These are phyloP conservation scores for Xanthoconium separans DNA, from an alignment of 1,284 basidiomycete species.

Conservation along the genomic window DNA sequence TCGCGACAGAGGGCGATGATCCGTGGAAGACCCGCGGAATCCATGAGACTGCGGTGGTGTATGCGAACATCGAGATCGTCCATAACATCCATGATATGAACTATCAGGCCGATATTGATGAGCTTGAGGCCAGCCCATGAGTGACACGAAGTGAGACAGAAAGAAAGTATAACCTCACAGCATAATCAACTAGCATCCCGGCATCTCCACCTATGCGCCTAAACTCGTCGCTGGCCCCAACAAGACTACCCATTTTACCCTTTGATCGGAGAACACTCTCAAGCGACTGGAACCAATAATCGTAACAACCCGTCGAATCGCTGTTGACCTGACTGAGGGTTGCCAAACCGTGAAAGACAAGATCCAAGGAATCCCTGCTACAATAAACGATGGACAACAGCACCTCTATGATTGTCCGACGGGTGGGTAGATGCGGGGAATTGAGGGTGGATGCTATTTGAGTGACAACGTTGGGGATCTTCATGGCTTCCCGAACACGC, in stretches of 20 bases:
- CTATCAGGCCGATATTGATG: constrained; percentile 70
- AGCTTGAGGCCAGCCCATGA: constrained; percentile 42
- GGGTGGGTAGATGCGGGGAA: constrained; percentile 78
- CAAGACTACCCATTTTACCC: constrained; percentile 93
- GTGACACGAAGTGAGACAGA: constrained; percentile 6
- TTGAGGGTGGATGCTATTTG: constrained; percentile 86
- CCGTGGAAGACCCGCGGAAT: constrained; percentile 76
- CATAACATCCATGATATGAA: constrained; percentile 58
- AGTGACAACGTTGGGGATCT: constrained; percentile 76
- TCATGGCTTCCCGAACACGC: constrained; percentile 78
- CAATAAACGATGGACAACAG: constrained; percentile 66
- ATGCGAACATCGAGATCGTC: constrained; percentile 83
- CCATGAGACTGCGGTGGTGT: constrained; percentile 87
- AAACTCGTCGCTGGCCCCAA: constrained; percentile 92
- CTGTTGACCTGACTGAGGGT: constrained; percentile 65
- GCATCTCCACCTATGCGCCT: constrained; percentile 65
- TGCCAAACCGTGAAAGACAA: constrained; percentile 65
- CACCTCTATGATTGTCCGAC: constrained; percentile 82
- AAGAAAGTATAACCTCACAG: constrained; percentile 52
- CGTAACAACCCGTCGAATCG: constrained; percentile 65
- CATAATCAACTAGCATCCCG: constrained; percentile 77
- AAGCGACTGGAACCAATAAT: constrained; percentile 88
- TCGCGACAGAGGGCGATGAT: constrained; percentile 73
- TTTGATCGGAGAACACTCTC: constrained; percentile 79
- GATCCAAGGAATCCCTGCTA: constrained; percentile 50